phyloP scores from a whole-genome alignment of 148 eudicot genomes.

The Cornus florida region DNA sequence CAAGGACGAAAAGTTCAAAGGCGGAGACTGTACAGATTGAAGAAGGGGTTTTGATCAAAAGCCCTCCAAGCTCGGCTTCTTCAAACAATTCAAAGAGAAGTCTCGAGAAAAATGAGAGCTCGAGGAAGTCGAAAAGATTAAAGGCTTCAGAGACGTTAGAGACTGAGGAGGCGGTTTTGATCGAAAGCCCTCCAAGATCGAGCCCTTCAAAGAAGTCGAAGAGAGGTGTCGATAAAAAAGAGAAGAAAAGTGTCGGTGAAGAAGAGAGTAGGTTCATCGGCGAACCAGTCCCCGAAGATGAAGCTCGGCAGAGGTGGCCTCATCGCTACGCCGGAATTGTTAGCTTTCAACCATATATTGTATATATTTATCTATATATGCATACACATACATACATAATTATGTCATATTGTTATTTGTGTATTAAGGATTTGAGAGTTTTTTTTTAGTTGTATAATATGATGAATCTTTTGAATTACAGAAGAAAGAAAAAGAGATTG shows the following conservation, averaged over 20 bases:
- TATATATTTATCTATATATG: not conserved
- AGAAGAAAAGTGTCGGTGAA: not conserved
- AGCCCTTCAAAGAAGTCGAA: not conserved
- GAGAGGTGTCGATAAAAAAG: constrained; percentile 12
- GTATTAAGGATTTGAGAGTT: not conserved
- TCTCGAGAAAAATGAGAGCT: constrained; percentile 13
- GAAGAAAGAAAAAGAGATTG: not conserved
- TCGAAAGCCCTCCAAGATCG: not conserved
- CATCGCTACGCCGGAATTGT: constrained; percentile 37
- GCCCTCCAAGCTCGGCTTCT: not conserved
- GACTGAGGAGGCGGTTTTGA: not conserved
- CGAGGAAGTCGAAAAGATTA: constrained; percentile 7
- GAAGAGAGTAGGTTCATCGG: constrained; percentile 42
- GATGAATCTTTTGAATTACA: not conserved
- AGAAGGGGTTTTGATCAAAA: too few species aligned
- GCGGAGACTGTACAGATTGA: too few species aligned
- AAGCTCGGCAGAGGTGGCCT: constrained; percentile 52
- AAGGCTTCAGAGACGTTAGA: not conserved
- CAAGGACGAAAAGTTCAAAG: not conserved
- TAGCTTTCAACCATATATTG: not conserved
- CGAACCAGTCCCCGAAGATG: constrained; percentile 35
- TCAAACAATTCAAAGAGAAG: not conserved
- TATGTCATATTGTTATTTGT: not conserved
- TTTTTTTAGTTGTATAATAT: not conserved
- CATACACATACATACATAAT: not conserved